Evolutionary conservation across 2,329 filamentous ascomycete species (phyloP).

Genomic region (Byssochlamys sp.): DNA sequence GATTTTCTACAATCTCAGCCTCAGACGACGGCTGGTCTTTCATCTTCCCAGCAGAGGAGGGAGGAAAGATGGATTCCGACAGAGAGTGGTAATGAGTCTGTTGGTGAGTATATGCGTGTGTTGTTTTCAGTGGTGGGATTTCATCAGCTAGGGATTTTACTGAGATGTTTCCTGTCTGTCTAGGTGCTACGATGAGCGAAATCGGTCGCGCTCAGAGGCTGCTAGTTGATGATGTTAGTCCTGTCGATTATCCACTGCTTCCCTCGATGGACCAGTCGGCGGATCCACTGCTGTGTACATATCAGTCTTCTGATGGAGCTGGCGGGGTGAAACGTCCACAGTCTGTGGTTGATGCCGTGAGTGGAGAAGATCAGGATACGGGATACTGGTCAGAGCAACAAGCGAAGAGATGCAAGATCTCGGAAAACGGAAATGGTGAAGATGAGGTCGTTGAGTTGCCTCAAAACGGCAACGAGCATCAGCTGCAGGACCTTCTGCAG

Average conservation of each 20-base stretch:
- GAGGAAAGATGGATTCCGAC: slow-evolving; percentile 28
- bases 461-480: background rate
- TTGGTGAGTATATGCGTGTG: slow-evolving; percentile 15
- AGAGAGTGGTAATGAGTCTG: slow-evolving; percentile 19
- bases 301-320: background rate
- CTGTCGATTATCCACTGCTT: slow-evolving; percentile 7
- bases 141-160: background rate
- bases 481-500: background rate
- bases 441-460: background rate
- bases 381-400: background rate
- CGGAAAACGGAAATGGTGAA: background rate
- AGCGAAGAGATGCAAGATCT: background rate
- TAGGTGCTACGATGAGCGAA: slow-evolving; percentile 25
- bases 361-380: background rate
- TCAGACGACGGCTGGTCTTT: slow-evolving; percentile 13
- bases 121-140: background rate
- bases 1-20: slow-evolving; percentile 24
- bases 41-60: slow-evolving; percentile 24
- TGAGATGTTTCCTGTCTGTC: background rate
- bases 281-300: background rate
- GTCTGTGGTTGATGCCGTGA: background rate
- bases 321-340: background rate
- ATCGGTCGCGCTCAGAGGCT: slow-evolving; percentile 24
- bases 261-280: slow-evolving; percentile 5
- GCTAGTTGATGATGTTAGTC: slow-evolving; percentile 20